Evolutionary conservation across 2,329 filamentous ascomycete species (phyloP).

Genomic region (Ceratocystis lukuohia): DNA sequence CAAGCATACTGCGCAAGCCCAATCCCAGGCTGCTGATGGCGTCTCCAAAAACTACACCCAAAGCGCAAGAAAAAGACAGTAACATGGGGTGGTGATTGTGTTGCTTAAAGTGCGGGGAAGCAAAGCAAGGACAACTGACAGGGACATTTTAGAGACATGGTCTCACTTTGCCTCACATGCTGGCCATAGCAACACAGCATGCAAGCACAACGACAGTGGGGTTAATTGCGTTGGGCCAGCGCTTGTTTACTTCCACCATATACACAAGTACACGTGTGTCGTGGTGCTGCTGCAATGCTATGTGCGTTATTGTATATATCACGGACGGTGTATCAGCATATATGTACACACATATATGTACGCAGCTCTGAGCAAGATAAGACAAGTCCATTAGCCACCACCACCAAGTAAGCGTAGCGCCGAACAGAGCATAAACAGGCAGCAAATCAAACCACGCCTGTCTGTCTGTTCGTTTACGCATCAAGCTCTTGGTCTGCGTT

Average conservation of each 20-base stretch:
- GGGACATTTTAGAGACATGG: not conserved
- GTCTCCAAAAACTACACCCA: not conserved
- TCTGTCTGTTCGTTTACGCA: too few species aligned
- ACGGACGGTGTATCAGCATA: not conserved
- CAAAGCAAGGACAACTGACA: not conserved
- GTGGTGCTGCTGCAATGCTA: not conserved
- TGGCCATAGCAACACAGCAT: not conserved
- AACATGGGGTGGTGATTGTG: not conserved
- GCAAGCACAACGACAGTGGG: not conserved
- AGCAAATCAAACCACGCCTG: not conserved
- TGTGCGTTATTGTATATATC: not conserved
- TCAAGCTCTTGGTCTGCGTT: too few species aligned
- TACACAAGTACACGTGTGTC: not conserved
- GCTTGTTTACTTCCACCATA: not conserved
- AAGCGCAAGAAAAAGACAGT: not conserved
- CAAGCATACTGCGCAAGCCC: too few species aligned
- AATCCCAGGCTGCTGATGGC: not conserved
- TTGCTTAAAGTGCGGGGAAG: constrained; percentile 1
- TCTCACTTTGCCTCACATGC: not conserved
- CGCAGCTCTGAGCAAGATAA: not conserved
- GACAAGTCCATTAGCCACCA: not conserved
- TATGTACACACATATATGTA: not conserved
- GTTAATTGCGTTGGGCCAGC: not conserved
- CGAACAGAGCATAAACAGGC: not conserved
- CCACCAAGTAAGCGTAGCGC: not conserved